Conservation (phyloP, 2,329 filamentous ascomycete genomes). For the Aspergillus uvarum region DNA sequence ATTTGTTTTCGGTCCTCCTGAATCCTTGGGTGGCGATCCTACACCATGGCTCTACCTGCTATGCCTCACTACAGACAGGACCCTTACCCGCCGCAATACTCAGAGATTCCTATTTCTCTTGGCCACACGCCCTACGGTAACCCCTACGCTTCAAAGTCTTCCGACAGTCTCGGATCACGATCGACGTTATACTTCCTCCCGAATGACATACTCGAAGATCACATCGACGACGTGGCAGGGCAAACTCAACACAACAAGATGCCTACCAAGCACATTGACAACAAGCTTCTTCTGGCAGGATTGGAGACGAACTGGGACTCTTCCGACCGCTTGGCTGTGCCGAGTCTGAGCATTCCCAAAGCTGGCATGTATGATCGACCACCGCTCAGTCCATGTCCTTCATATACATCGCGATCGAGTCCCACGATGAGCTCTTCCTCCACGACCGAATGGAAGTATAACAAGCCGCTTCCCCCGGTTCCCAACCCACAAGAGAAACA, state of each 20-base stretch:
- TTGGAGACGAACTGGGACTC: conserved; percentile 5
- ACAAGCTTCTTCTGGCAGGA: conserved; percentile 4
- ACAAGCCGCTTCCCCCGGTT: conserved; percentile 3
- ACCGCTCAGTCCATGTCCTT: background rate
- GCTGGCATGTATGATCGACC: background rate
- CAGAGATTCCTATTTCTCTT: background rate
- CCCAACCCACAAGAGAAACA: background rate
- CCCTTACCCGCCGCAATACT: background rate
- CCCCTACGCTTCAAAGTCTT: background rate
- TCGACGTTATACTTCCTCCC: conserved; percentile 5
- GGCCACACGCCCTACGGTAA: background rate
- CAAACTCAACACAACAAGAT: background rate
- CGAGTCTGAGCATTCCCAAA: background rate
- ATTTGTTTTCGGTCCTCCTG: conserved; percentile 1
- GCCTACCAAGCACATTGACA: background rate
- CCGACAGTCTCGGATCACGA: conserved; percentile 1
- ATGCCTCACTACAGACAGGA: conserved; percentile 3
- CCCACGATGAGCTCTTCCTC: background rate
- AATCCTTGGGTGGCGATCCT: background rate
- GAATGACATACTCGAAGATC: conserved; percentile 4
- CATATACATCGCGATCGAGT: background rate
- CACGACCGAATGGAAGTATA: background rate
- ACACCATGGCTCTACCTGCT: conserved; percentile 5
- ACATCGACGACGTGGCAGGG: background rate
- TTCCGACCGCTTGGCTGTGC: conserved; percentile 1